Percentiles rank a stretch among this genome's conserved stretches.
phyloP scores from a whole-genome alignment of 1,139 yeast species.

The Candida smagusa region DNA sequence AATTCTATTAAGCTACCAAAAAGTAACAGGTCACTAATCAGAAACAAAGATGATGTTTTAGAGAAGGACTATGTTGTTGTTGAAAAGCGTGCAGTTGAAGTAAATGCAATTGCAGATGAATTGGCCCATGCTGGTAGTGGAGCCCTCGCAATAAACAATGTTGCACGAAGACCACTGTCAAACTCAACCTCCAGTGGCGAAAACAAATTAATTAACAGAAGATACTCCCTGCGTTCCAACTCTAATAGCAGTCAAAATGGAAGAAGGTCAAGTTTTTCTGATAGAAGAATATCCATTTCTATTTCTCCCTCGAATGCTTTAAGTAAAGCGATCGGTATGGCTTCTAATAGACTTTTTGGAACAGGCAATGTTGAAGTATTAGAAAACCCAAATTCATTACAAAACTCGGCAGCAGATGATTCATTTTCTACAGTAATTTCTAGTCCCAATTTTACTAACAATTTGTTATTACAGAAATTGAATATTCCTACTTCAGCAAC shows the following conservation, averaged over 20 bases:
- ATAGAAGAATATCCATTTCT: conserved; percentile 61
- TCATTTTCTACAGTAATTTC: conserved; percentile 23
- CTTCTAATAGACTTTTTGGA: conserved; percentile 86
- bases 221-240: conserved; percentile 32
- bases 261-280: conserved; percentile 47
- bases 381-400: conserved; percentile 4
- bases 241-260: conserved; percentile 33
- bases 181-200: conserved; percentile 14
- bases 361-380: conserved; percentile 15
- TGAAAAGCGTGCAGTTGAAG: conserved; percentile 91
- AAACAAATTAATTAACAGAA: conserved; percentile 15
- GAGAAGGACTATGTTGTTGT: conserved; percentile 92
- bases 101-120: conserved; percentile 92
- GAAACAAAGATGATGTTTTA: conserved; percentile 42
- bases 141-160: conserved; percentile 40
- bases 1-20: conserved; percentile 21
- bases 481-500: conserved; percentile 27
- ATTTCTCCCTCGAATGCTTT: conserved; percentile 88
- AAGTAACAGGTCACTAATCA: conserved; percentile 12
- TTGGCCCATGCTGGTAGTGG: conserved; percentile 67
- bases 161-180: conserved; percentile 18
- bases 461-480: conserved; percentile 32
- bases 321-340: conserved; percentile 81
- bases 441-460: conserved; percentile 36
- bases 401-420: conserved; percentile 5